Base-by-base conservation (phyloP, 306 rosid genomes). In the Trichosanthes cucumerina region DNA sequence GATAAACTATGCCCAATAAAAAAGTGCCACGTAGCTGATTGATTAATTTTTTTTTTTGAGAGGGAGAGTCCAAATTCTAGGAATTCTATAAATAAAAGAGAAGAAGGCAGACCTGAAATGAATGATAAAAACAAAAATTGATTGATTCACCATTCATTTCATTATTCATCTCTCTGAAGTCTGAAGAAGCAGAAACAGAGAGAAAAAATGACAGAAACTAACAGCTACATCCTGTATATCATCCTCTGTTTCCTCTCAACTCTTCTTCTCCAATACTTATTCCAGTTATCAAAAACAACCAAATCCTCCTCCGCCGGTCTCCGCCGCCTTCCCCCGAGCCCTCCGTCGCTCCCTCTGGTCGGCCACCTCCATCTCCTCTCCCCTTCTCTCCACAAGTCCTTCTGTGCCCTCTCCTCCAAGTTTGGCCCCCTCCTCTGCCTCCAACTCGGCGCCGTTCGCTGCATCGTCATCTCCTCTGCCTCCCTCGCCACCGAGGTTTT, bases 371-470 rank as follows among this genome's bases (percentile, higher is more conserved):
- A 81, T 31, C 83, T 63, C 62, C 84, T 84, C 83, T 71, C 79
- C 28, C 82, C 86, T 13, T 59, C 82, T 28, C 52, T 84, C n/a
- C 60, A 81, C 83, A 80, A 77, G 60, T 83, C 79, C 23, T 75
- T 86, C 77, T 73, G 79, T 26, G 44, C 77, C 19, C 86, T 88
- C 64, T 84, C 88, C 24, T 39, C 80, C 47, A 47, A 78, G 56
- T 70, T 81, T 4, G 90, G 90, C 24, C 87, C 90, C n/a, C 84
- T 86, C 23, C 86, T 88, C 26, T 36, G 38, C 76, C 87, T 88
- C 77, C 83, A 62, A 6, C 78, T 86, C 14, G 87, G 87, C 3
- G 83, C 90, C 10, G 84, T 82, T 0, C 69, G 79, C 28, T 77
- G 80, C 75, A 86, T 86, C 33, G 80, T 86, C 13, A 72, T 86